Base-by-base conservation (phyloP, 208 protist species). In the Herpetomonas muscarum region DNA sequence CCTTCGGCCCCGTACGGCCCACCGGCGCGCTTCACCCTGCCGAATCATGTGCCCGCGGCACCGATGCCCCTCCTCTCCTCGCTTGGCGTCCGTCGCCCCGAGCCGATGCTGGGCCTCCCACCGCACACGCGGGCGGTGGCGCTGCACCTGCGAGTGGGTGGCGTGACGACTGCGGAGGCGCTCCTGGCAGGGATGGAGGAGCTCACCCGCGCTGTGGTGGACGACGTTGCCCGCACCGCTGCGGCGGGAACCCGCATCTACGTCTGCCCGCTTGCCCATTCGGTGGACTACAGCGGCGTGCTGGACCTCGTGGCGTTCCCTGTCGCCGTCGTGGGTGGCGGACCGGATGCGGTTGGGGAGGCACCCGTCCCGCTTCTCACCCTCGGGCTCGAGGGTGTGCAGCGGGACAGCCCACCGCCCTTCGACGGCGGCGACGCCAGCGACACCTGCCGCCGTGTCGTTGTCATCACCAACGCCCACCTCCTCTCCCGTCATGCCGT, bases 381-480 rank as follows among this genome's bases (percentile, higher is more conserved):
- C 1, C 56, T 81, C 0, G 75, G 75, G 2, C 15, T 71, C 0
- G 44, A 60, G 26, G 24, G 34, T 6, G 30, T 22, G 9, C 22
- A 19, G 5, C 15, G 6, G 19, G 54, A 62, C 21, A 15, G 13
- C 13, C 5, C 19, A n/a, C n/a, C 30, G 1, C 4, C 17, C 57
- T 34, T 24, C 13, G 17, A 30, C 12, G 47, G 2, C 1, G 25
- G 0, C 37, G 24, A 2, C 30, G 12, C 21, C 29, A 42, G 51
- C 1, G 29, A 25, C 15, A 13, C 30, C 10, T 2, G 26, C n/a
- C 42, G 48, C 2, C 53, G 44, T 1, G 28, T 80, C 12, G 71
- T 85, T 12, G 57, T 89, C 21, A 44, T 89, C 30, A 34, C 64
- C 57, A 81, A 89, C 67, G 82, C 82, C 0, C 78, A 89, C 54